phyloP scores from a whole-genome alignment of 2,329 filamentous ascomycete species.

The Claviceps sp. region DNA sequence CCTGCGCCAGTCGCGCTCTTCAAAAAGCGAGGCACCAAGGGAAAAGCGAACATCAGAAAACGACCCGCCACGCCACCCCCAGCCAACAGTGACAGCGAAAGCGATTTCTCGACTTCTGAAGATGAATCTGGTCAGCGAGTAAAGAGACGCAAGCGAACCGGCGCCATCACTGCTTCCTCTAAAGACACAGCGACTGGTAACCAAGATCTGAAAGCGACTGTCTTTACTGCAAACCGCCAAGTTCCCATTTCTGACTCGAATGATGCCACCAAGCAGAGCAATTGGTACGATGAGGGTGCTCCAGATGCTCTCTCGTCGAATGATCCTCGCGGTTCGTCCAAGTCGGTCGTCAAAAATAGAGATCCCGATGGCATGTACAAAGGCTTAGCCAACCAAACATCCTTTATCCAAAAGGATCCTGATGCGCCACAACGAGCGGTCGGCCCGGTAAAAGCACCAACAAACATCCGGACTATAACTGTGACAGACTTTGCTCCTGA shows the following conservation, averaged over 20 bases:
- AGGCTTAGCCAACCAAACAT: slow-evolving; percentile 57
- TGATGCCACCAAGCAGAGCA: slow-evolving; percentile 78
- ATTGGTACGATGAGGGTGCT: slow-evolving; percentile 76
- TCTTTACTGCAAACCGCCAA: slow-evolving; percentile 47
- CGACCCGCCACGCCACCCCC: slow-evolving; percentile 66
- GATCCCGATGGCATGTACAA: slow-evolving; percentile 58
- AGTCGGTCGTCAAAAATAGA: slow-evolving; percentile 21
- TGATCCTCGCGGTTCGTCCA: slow-evolving; percentile 46
- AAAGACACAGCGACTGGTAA: slow-evolving; percentile 25
- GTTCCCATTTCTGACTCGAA: slow-evolving; percentile 54
- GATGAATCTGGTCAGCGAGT: slow-evolving; percentile 63
- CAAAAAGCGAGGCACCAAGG: slow-evolving; percentile 73
- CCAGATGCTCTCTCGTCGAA: slow-evolving; percentile 32
- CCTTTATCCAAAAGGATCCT: slow-evolving; percentile 70
- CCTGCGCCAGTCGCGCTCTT: slow-evolving; percentile 51
- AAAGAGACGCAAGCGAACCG: slow-evolving; percentile 62
- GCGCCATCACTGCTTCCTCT: slow-evolving; percentile 52
- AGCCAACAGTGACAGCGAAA: slow-evolving; percentile 41
- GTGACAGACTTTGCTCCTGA: slow-evolving; percentile 85
- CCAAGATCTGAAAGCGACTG: slow-evolving; percentile 33
- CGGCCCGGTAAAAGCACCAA: slow-evolving; percentile 76
- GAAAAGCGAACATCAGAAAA: slow-evolving; percentile 68
- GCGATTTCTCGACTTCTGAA: slow-evolving; percentile 54
- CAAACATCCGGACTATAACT: slow-evolving; percentile 83
- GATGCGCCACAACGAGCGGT: slow-evolving; percentile 57